A percentile compares a stretch with the other conserved stretches of the same genome.
phyloP scores from a whole-genome alignment of 164 flowering plant species.

The Nymphaea thermarum region DNA sequence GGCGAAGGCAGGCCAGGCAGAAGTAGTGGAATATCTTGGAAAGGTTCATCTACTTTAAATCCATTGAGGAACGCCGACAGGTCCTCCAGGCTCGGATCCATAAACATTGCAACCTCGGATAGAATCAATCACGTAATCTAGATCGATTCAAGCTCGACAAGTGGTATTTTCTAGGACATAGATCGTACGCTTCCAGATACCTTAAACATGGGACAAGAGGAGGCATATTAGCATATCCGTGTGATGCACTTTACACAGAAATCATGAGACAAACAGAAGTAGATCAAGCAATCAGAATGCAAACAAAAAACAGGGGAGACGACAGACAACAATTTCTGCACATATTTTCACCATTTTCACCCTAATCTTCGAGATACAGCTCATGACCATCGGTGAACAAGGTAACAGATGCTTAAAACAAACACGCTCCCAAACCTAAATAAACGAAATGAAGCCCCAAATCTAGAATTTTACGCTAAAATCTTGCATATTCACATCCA shows the following conservation, averaged over 20 bases:
- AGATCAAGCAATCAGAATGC: no score
- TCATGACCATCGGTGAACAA: no score
- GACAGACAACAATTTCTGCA: no score
- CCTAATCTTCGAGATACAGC: no score
- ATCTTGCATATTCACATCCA: no score
- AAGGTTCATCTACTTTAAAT: constrained; percentile 11
- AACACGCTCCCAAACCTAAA: no score
- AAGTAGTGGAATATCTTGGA: background rate
- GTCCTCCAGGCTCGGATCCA: constrained; percentile 27
- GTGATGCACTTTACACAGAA: background rate
- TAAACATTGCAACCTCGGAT: constrained; percentile 4
- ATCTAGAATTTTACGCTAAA: no score
- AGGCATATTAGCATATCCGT: background rate
- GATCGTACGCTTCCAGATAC: background rate
- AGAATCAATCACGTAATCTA: background rate
- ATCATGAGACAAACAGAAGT: no score
- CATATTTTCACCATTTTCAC: no score
- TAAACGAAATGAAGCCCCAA: no score
- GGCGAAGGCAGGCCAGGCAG: background rate
- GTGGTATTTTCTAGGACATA: background rate
- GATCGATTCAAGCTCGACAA: background rate
- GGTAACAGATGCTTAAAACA: no score
- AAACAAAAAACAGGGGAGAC: no score
- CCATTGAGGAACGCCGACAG: constrained; percentile 15
- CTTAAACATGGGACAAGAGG: background rate